phyloP scores from a whole-genome alignment of 495 filamentous ascomycete genomes.

The Neurospora tetrasperma region DNA sequence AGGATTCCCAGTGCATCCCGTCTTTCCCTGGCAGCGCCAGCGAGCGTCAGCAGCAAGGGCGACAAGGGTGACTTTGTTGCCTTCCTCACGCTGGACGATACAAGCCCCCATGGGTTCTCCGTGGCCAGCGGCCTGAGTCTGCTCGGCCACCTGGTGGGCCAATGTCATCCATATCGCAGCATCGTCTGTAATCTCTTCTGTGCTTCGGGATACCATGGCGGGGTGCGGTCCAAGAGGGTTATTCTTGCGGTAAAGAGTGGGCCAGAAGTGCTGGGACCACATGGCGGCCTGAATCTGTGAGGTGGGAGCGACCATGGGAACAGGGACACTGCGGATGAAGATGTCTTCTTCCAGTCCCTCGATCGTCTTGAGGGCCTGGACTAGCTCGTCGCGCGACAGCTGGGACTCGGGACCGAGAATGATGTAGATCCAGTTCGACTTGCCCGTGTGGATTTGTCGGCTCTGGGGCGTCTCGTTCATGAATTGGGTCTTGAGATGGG shows the following conservation, averaged over 20 bases:
- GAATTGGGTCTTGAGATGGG: slow-evolving; percentile 35
- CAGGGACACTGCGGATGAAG: slow-evolving; percentile 40
- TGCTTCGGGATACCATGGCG: slow-evolving; percentile 42
- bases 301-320: slow-evolving; percentile 68
- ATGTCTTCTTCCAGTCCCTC: slow-evolving; percentile 36
- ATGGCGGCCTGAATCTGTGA: slow-evolving; percentile 61
- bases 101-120: slow-evolving; percentile 72
- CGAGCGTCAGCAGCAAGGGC: slow-evolving; percentile 72
- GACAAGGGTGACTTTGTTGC: slow-evolving; percentile 38
- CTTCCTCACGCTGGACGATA: slow-evolving; percentile 52
- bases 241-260: slow-evolving; percentile 72
- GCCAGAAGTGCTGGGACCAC: slow-evolving; percentile 78
- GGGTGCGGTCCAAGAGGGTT: slow-evolving; percentile 70
- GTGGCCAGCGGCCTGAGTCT: slow-evolving; percentile 42
- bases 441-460: slow-evolving; percentile 34
- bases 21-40: slow-evolving; percentile 43
- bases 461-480: slow-evolving; percentile 35
- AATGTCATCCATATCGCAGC: slow-evolving; percentile 55
- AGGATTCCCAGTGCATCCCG: slow-evolving; percentile 48
- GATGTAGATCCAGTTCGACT: slow-evolving; percentile 40
- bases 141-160: slow-evolving; percentile 51
- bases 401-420: slow-evolving; percentile 32
- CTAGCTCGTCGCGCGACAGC: slow-evolving; percentile 30
- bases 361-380: slow-evolving; percentile 20
- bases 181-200: slow-evolving; percentile 47